These are phyloP conservation scores for Eragrostis curvula DNA, from an alignment of 176 grass and related monocot species.

Conservation along the genomic window DNA sequence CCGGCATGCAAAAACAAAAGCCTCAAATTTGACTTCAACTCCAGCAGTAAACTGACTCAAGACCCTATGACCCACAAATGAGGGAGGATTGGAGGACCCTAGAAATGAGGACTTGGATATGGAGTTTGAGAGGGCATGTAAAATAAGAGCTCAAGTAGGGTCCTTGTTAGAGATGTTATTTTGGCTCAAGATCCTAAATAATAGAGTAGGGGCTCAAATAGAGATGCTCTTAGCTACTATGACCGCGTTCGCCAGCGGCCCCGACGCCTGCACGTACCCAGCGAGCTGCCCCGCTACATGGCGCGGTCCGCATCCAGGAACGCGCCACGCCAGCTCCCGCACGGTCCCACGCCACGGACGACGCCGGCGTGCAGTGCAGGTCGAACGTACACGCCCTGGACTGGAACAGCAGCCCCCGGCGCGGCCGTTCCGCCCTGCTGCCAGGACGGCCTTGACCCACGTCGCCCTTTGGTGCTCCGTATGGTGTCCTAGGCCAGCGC, in stretches of 20 bases:
- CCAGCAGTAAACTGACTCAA: too few relatives aligned
- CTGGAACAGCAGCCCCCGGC: constrained; percentile 56
- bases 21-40: too few relatives aligned
- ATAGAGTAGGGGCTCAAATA: too few relatives aligned
- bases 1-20: too few relatives aligned
- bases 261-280: constrained; percentile 48
- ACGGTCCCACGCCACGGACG: constrained; percentile 55
- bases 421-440: neutral
- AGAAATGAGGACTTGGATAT: too few relatives aligned
- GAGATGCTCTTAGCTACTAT: too few relatives aligned
- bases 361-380: constrained; percentile 31
- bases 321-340: constrained; percentile 20
- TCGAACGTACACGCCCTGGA: constrained; percentile 54
- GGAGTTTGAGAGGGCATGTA: too few relatives aligned
- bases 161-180: too few relatives aligned
- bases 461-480: constrained; percentile 44
- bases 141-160: too few relatives aligned
- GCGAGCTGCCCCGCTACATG: constrained; percentile 45
- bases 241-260: constrained; percentile 38
- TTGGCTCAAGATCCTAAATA: too few relatives aligned
- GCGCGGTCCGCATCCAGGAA: constrained; percentile 43
- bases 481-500: constrained; percentile 61
- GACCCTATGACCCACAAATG: too few relatives aligned
- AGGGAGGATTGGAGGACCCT: too few relatives aligned
- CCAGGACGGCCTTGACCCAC: constrained; percentile 39